Percentiles rank a stretch among this genome's conserved stretches.
Evolutionary conservation across 2,329 filamentous ascomycete genomes (phyloP).

Genomic region (Colletotrichum phormii): DNA sequence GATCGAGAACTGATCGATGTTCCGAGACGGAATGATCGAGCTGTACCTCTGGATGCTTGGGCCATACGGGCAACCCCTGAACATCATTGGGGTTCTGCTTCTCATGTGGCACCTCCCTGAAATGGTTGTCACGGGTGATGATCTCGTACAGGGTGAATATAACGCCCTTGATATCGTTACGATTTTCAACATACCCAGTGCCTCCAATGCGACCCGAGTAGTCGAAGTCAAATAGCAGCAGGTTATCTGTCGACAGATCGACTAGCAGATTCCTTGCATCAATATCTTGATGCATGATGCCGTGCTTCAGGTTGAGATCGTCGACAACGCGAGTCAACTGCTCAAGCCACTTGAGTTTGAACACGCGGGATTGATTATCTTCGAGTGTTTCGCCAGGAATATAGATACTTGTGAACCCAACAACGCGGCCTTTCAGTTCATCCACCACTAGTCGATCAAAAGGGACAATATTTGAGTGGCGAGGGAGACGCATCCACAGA

Average conservation of each 20-base stretch:
- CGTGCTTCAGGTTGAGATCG: conserved; percentile 50
- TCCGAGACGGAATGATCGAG: neutral
- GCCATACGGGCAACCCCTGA: neutral
- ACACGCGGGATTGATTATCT: neutral
- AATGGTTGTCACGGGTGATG: neutral
- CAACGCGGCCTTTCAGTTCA: neutral
- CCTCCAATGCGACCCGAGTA: conserved; percentile 39
- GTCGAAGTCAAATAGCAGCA: conserved; percentile 53
- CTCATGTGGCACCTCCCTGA: neutral
- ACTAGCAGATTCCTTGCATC: conserved; percentile 51
- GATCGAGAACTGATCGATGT: neutral
- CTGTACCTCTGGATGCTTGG: neutral
- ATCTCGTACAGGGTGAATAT: neutral
- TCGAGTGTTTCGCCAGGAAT: neutral
- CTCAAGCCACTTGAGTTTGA: conserved; percentile 44
- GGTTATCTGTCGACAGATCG: conserved; percentile 45
- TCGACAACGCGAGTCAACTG: conserved; percentile 52
- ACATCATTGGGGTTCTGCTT: neutral
- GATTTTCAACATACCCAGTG: neutral
- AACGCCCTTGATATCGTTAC: neutral
- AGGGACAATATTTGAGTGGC: neutral
- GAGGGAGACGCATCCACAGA: neutral
- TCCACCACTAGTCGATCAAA: neutral
- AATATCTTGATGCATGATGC: conserved; percentile 53
- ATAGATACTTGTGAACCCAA: neutral